Conservation (phyloP, 352 stramenopile genomes). For the Phytophthora citricola region DNA sequence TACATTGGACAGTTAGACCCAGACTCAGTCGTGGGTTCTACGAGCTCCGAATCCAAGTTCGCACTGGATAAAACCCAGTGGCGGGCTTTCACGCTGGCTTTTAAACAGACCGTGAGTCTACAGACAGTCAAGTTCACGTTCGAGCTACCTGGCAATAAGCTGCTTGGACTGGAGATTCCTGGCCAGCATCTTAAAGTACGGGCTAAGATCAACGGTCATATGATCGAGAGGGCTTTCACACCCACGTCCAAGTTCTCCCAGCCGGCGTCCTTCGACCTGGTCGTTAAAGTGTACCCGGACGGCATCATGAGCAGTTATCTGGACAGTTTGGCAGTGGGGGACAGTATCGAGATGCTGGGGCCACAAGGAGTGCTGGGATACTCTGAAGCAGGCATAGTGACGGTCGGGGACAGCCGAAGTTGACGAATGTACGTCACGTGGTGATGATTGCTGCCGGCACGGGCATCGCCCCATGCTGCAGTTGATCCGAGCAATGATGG, state of each 20-base stretch:
- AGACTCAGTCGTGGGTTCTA: constrained; percentile 40
- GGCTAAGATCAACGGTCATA: constrained; percentile 73
- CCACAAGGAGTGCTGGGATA: constrained; percentile 76
- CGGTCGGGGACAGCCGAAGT: constrained; percentile 51
- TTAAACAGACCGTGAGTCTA: constrained; percentile 63
- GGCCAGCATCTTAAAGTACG: constrained; percentile 86
- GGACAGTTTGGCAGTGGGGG: constrained; percentile 53
- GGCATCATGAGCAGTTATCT: constrained; percentile 81
- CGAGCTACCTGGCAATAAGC: constrained; percentile 66
- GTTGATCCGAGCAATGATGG: constrained; percentile 72
- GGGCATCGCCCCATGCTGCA: constrained; percentile 87
- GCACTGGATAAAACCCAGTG: constrained; percentile 73
- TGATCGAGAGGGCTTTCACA: constrained; percentile 81
- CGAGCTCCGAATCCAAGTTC: constrained; percentile 38
- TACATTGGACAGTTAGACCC: constrained; percentile 72
- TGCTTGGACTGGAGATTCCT: constrained; percentile 71
- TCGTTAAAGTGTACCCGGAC: constrained; percentile 82
- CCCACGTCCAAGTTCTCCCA: constrained; percentile 79
- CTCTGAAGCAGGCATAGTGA: constrained; percentile 54
- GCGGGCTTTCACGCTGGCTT: constrained; percentile 64
- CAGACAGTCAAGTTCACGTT: constrained; percentile 83
- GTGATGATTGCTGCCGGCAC: constrained; percentile 81
- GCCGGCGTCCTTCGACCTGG: constrained; percentile 68
- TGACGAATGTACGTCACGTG: constrained; percentile 60
- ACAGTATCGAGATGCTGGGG: constrained; percentile 77